A percentile compares a stretch with the other conserved stretches of the same genome.
phyloP scores from a whole-genome alignment of 257 asterid genomes.

The Penstemon barbatus region DNA sequence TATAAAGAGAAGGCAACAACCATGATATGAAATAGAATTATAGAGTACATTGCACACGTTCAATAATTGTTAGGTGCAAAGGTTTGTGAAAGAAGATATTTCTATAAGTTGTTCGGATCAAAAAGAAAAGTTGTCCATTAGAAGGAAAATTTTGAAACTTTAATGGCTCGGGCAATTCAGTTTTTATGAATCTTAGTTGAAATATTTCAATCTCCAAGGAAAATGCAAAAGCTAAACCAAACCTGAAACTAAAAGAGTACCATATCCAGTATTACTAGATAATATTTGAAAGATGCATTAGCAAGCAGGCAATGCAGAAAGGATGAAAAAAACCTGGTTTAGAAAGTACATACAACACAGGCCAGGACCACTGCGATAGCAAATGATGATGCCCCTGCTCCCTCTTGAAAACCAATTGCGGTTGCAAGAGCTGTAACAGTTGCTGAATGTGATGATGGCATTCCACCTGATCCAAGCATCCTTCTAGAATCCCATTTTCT shows the following conservation, averaged over 20 bases:
- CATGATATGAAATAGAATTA: too few species aligned
- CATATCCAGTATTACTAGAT: constrained; percentile 28
- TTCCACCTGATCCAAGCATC: constrained; percentile 96
- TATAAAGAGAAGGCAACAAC: too few species aligned
- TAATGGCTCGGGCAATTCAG: too few species aligned
- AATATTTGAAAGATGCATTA: constrained; percentile 22
- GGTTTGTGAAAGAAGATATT: too few species aligned
- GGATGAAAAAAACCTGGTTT: constrained; percentile 65
- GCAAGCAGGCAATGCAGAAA: constrained; percentile 40
- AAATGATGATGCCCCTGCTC: constrained; percentile 70
- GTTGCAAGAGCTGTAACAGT: constrained; percentile 82
- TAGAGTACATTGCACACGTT: too few species aligned
- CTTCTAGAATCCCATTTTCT: constrained; percentile 89
- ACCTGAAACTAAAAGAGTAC: constrained; percentile 5
- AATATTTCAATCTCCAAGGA: background rate
- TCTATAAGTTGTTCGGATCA: too few species aligned
- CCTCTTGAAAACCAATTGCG: constrained; percentile 80
- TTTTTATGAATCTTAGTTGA: background rate
- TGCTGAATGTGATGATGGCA: constrained; percentile 99
- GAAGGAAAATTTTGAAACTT: too few species aligned
- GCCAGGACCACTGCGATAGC: constrained; percentile 93
- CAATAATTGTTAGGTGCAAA: too few species aligned
- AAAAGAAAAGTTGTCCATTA: too few species aligned
- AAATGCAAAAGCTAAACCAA: background rate
- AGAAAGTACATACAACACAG: constrained; percentile 94